Evolutionary conservation across 2,329 filamentous ascomycete species (phyloP).

Genomic region (Cordyceps cateniannulata): DNA sequence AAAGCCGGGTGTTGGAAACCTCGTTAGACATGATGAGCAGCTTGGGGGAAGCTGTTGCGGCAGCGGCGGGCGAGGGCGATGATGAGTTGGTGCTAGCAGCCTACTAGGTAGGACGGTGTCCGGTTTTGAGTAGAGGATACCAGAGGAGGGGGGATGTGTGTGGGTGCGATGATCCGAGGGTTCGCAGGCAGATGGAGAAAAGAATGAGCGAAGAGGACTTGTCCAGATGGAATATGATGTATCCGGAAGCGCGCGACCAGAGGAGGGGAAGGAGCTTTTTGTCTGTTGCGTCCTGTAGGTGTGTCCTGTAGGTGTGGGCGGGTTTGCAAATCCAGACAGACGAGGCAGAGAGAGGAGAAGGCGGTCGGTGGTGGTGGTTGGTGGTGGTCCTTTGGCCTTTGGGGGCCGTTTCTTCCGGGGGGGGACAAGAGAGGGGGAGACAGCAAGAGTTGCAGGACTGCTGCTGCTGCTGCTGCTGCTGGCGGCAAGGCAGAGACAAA

Average conservation of each 20-base stretch:
- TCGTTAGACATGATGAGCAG: constrained; percentile 59
- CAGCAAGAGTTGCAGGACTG: not conserved
- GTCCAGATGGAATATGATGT: constrained; percentile 1
- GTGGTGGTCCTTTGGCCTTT: not conserved
- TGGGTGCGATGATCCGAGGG: not conserved
- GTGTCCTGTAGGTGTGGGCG: constrained; percentile 5
- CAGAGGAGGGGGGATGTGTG: not conserved
- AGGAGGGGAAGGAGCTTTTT: constrained; percentile 13
- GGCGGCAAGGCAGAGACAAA: not conserved
- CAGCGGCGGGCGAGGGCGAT: not conserved
- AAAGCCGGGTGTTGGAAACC: constrained; percentile 91
- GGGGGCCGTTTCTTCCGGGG: not conserved
- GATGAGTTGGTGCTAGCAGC: not conserved
- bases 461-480: not conserved
- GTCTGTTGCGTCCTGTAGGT: not conserved
- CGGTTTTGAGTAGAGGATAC: no score
- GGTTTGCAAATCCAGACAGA: constrained; percentile 4
- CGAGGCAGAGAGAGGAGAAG: not conserved
- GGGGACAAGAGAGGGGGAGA: not conserved
- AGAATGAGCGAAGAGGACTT: constrained; percentile 6
- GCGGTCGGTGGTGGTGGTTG: not conserved
- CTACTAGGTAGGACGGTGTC: not conserved
- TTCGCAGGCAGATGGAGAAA: constrained; percentile 10
- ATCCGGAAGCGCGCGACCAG: constrained; percentile 12
- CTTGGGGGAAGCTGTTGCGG: constrained; percentile 1